Conservation (phyloP, 371 early-diverging fungal genomes). For the Mucor saturninus region DNA sequence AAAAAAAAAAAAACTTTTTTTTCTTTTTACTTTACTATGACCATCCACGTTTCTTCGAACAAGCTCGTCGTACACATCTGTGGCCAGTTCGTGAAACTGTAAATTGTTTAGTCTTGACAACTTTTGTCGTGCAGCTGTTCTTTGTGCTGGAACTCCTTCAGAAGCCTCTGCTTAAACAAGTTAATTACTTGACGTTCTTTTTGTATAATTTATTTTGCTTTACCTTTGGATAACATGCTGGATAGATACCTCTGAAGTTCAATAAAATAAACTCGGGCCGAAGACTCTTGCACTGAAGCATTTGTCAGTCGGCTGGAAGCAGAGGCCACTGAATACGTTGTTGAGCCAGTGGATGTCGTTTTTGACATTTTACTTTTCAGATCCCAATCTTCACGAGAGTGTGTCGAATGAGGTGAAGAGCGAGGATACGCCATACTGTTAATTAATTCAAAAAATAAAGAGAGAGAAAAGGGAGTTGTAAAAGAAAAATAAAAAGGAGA, state of each 20-base stretch:
- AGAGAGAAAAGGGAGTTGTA: background rate
- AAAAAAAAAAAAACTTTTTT: background rate
- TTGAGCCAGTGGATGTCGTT: constrained; percentile 38
- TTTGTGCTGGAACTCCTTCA: constrained; percentile 58
- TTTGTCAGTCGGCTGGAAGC: constrained; percentile 36
- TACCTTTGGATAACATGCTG: constrained; percentile 47
- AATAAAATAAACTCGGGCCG: constrained; percentile 45
- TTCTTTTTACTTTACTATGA: constrained; percentile 53
- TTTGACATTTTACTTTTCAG: constrained; percentile 28
- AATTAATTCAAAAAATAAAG: background rate
- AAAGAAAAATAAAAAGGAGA: background rate
- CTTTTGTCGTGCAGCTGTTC: constrained; percentile 83
- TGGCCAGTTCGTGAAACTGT: constrained; percentile 94
- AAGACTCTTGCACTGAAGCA: constrained; percentile 36
- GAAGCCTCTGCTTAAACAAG: constrained; percentile 37
- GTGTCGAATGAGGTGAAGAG: constrained; percentile 27
- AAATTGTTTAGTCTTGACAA: constrained; percentile 76
- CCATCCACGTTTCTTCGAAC: constrained; percentile 70
- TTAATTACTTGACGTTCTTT: background rate
- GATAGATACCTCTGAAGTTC: constrained; percentile 45
- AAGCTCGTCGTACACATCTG: constrained; percentile 96
- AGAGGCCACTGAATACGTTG: constrained; percentile 42
- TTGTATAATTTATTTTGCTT: background rate
- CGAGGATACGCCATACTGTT: constrained; percentile 35
- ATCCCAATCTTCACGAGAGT: constrained; percentile 43